These are phyloP conservation scores for Geosmithia morbida DNA, from an alignment of 2,329 filamentous ascomycete species.

Conservation along the genomic window DNA sequence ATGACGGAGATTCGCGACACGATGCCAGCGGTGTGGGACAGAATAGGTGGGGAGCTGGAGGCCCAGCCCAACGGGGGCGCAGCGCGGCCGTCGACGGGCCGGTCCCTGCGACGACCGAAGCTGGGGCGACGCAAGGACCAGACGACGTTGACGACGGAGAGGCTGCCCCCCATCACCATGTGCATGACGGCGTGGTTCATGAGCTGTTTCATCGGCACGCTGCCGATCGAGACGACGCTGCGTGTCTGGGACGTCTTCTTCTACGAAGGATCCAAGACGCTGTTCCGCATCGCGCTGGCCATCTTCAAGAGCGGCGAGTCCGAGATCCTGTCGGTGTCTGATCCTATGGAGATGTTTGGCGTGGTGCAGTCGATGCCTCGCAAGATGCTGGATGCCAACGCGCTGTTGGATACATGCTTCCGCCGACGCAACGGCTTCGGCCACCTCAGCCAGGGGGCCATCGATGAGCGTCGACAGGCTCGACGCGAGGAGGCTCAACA, in stretches of 20 bases:
- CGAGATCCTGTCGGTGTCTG: conserved; percentile 64
- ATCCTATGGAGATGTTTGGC: conserved; percentile 93
- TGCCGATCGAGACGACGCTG: conserved; percentile 82
- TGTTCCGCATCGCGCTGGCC: conserved; percentile 81
- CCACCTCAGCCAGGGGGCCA: conserved; percentile 65
- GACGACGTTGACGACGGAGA: conserved; percentile 26
- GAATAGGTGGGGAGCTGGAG: conserved; percentile 69
- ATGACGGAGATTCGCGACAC: conserved; percentile 77
- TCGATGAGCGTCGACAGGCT: conserved; percentile 63
- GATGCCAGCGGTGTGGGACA: conserved; percentile 72
- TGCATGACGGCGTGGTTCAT: conserved; percentile 97
- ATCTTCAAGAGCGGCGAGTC: conserved; percentile 81
- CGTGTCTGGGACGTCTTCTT: conserved; percentile 95
- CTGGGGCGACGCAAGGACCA: conserved; percentile 21
- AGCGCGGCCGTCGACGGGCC: conserved; percentile 17
- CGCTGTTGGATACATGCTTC: conserved; percentile 71
- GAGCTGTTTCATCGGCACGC: conserved; percentile 86
- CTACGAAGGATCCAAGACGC: conserved; percentile 85
- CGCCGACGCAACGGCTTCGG: conserved; percentile 67
- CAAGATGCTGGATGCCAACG: conserved; percentile 67
- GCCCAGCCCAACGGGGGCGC: conserved; percentile 16
- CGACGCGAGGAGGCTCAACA: conserved; percentile 40
- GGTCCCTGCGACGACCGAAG: conserved; percentile 19
- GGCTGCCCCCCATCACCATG: conserved; percentile 77
- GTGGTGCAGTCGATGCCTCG: conserved; percentile 81